Base-by-base conservation (phyloP, 805 yeast genomes). In the Ogataea neopini region DNA sequence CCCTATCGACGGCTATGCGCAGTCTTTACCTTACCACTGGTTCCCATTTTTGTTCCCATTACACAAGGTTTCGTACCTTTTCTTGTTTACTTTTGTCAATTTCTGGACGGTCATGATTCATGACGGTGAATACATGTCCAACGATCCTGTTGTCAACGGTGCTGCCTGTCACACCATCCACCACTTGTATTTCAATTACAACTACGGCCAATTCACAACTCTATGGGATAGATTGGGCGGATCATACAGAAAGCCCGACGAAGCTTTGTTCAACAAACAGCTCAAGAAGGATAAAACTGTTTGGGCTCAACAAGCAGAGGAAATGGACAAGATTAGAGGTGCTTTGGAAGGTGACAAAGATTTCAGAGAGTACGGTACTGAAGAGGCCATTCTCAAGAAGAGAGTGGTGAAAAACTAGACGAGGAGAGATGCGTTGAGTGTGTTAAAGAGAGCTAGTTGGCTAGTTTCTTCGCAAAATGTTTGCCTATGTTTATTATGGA, bases 61-160 rank as follows among this genome's bases (percentile, higher is more conserved):
- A 58, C 91, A 94, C 72, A 94, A 91, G 71, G 72, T 88, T 20
- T 80, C 88, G 18, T 94, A 92, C 68, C 76, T 94, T 63, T 58
- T 81, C 14, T 73, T 94, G 54, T 94, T 94, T 74, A 83, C 92
- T 0, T 85, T 90, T 70, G 97, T 94, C 55, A 92, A 94, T 71
- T 84, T 92, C 67, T 94, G 99, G 99, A 88, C 99, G 11, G 96
- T 94, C 36, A 86, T 92, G 94, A 94, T 94, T 64, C 99, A 94
- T 70, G 99, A 94, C 64, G 99, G 99, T 56, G 94, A 91, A 66
- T 94, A 90, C 69, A 68, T 92, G 75, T 86, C 96, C 37, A 86
- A 88, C 68, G 96, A 90, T 67, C 96, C 97, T 6, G 79, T 89
- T 49, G 86, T 94, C 56, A 94, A 94, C 69, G 99, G 99, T 61